phyloP scores from a whole-genome alignment of 331 rosid genomes.

The Arachis monticola region DNA sequence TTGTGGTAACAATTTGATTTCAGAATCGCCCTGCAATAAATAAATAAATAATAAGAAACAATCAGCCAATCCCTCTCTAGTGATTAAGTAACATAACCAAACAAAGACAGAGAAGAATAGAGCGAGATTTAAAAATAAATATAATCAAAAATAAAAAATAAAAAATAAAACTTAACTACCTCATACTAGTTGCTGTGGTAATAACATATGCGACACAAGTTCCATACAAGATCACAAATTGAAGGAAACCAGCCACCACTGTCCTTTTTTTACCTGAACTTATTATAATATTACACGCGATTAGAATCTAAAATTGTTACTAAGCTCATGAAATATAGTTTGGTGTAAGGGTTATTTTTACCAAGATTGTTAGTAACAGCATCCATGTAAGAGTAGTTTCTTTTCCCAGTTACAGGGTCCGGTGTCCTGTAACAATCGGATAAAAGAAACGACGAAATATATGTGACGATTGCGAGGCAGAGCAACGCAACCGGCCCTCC shows the following conservation, averaged over 20 bases:
- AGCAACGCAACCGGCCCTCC: conserved; percentile 57
- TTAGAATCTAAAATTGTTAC: conserved; percentile 18
- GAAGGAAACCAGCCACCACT: conserved; percentile 59
- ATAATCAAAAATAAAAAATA: not conserved
- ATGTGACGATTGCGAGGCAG: conserved; percentile 48
- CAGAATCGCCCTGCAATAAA: conserved; percentile 74
- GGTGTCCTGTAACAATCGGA: conserved; percentile 60
- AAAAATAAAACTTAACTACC: conserved; percentile 46
- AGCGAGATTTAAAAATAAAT: not conserved
- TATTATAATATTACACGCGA: conserved; percentile 22
- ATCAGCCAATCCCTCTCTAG: too few relatives aligned
- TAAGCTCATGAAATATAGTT: not conserved
- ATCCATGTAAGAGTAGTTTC: conserved; percentile 52
- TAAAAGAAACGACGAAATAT: conserved; percentile 36
- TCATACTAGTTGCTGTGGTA: conserved; percentile 66
- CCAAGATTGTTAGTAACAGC: conserved; percentile 60
- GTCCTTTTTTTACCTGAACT: conserved; percentile 56
- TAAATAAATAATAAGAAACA: not conserved
- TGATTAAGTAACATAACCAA: too few relatives aligned
- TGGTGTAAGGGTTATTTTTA: conserved; percentile 15
- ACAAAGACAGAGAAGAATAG: not conserved
- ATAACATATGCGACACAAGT: conserved; percentile 62
- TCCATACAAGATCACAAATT: conserved; percentile 63
- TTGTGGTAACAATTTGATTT: conserved; percentile 70
- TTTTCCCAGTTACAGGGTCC: conserved; percentile 51